Evolutionary conservation across 2,329 filamentous ascomycete genomes (phyloP).

Genomic region (Phaeosphaeria sp.): DNA sequence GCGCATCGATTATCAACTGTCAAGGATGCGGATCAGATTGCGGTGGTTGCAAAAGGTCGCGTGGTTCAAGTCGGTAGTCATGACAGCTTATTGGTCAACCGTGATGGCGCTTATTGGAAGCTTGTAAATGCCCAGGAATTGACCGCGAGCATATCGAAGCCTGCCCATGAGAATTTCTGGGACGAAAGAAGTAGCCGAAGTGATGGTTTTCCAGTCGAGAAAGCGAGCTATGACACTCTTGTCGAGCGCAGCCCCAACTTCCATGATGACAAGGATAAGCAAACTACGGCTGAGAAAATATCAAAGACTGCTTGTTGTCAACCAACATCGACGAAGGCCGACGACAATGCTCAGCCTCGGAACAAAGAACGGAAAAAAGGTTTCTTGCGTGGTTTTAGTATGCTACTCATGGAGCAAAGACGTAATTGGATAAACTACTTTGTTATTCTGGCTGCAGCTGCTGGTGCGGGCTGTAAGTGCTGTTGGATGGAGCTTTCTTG

Average conservation of each 20-base stretch:
- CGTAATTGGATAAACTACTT: slow-evolving; percentile 19
- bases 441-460: slow-evolving; percentile 24
- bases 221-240: slow-evolving; percentile 18
- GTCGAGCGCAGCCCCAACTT: slow-evolving; percentile 5
- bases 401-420: slow-evolving; percentile 26
- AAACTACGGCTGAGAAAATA: neutral
- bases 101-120: slow-evolving; percentile 66
- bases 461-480: slow-evolving; percentile 27
- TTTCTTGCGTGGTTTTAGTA: slow-evolving; percentile 5
- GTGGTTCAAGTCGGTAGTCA: slow-evolving; percentile 77
- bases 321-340: neutral
- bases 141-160: slow-evolving; percentile 64
- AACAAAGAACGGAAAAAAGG: neutral
- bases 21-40: slow-evolving; percentile 76
- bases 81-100: slow-evolving; percentile 66
- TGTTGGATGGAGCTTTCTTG: neutral
- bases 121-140: slow-evolving; percentile 76
- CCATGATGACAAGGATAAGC: neutral
- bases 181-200: slow-evolving; percentile 9
- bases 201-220: slow-evolving; percentile 38
- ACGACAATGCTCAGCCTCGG: slow-evolving; percentile 22
- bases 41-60: slow-evolving; percentile 72
- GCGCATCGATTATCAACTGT: slow-evolving; percentile 93
- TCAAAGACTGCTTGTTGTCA: neutral
- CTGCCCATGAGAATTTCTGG: neutral